Evolutionary conservation across 345 rosid species (phyloP).

Genomic region (Murraya koenigii): DNA sequence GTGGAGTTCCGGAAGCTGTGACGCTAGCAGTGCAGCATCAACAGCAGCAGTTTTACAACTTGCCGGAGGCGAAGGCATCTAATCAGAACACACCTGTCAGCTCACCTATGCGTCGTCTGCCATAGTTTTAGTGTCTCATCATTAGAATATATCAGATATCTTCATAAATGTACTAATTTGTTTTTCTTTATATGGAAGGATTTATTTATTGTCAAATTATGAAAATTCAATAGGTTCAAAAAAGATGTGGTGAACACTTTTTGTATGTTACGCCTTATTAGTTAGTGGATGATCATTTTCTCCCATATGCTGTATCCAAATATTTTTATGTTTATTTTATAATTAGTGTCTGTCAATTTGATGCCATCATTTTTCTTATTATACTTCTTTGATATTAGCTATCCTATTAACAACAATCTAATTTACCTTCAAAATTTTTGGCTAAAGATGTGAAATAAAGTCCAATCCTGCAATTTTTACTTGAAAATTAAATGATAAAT

Average conservation of each 20-base stretch:
- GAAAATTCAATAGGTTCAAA: background rate
- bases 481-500: no score
- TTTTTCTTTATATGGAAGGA: no score
- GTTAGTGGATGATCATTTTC: background rate
- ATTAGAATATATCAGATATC: background rate
- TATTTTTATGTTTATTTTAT: no score
- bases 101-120: constrained; percentile 18
- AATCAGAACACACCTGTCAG: constrained; percentile 28
- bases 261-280: background rate
- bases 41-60: constrained; percentile 9
- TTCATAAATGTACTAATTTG: background rate
- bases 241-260: no score
- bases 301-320: background rate
- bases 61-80: constrained; percentile 26
- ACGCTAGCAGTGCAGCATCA: background rate
- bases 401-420: no score
- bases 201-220: no score
- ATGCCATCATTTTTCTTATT: no score
- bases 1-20: background rate
- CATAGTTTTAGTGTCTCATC: background rate
- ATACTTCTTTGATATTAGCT: no score
- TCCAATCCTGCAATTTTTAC: no score
- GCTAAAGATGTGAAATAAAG: no score
- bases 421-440: no score
- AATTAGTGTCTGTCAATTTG: no score